Conservation (phyloP, 2,329 filamentous ascomycete species). For the Cladosporium cucumerinum region DNA sequence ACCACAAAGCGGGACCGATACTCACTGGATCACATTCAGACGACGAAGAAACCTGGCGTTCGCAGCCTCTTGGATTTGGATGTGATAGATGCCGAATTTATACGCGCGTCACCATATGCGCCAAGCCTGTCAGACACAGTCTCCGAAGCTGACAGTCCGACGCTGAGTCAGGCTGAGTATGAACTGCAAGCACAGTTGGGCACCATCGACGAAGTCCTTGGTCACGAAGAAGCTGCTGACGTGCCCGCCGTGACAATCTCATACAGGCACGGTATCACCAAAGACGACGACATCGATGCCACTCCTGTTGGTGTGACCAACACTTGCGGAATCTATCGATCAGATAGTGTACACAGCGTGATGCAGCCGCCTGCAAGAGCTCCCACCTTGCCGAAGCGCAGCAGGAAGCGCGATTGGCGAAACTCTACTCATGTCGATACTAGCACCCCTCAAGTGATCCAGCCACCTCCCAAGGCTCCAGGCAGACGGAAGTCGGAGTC, state of each 20-base stretch:
- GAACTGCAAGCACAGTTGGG: slow-evolving; percentile 33
- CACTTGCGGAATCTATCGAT: not conserved
- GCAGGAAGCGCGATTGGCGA: slow-evolving; percentile 40
- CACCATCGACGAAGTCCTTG: slow-evolving; percentile 18
- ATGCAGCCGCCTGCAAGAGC: slow-evolving; percentile 31
- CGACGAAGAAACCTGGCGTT: not conserved
- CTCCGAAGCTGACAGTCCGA: slow-evolving; percentile 39
- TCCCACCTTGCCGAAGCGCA: slow-evolving; percentile 41
- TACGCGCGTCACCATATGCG: slow-evolving; percentile 15
- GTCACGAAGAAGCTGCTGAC: slow-evolving; percentile 5
- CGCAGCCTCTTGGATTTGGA: slow-evolving; percentile 13
- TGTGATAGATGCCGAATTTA: slow-evolving; percentile 18
- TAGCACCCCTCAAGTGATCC: not conserved
- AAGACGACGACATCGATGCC: not conserved
- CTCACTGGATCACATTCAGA: not conserved
- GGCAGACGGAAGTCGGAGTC: slow-evolving; percentile 13
- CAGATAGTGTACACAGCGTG: slow-evolving; percentile 29
- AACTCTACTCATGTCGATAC: slow-evolving; percentile 5
- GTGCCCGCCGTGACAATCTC: not conserved
- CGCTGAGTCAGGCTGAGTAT: slow-evolving; percentile 45
- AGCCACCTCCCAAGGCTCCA: slow-evolving; percentile 12
- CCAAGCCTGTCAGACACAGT: slow-evolving; percentile 17
- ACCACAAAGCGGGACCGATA: not conserved
- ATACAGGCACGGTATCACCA: not conserved
- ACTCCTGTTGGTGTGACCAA: not conserved